phyloP scores from a whole-genome alignment of 1,139 yeast species.

The Scheffersomyces segobiensis region DNA sequence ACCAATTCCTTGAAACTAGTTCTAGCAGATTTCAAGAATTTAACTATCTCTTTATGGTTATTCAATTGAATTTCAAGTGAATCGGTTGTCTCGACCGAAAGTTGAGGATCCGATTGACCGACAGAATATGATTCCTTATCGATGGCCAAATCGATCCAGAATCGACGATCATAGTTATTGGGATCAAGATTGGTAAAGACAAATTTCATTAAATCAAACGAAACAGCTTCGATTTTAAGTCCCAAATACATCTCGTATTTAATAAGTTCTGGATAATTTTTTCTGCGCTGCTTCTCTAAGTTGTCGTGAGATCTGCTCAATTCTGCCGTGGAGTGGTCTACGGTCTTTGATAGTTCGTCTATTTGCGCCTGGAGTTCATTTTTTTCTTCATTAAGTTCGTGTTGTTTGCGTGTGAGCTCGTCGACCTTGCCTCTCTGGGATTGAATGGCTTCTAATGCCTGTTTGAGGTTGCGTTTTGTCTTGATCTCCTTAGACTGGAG shows the following conservation, averaged over 20 bases:
- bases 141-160: constrained; percentile 38
- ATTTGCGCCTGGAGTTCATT: constrained; percentile 27
- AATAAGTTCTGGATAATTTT: constrained; percentile 40
- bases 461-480: constrained; percentile 20
- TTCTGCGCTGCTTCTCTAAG: constrained; percentile 26
- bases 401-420: constrained; percentile 25
- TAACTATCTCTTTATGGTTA: constrained; percentile 34
- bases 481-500: constrained; percentile 21
- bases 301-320: constrained; percentile 18
- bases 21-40: constrained; percentile 39
- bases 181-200: constrained; percentile 46
- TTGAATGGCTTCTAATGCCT: constrained; percentile 16
- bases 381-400: constrained; percentile 21
- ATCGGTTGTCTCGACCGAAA: constrained; percentile 22
- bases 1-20: background rate
- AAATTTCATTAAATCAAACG: constrained; percentile 37
- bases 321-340: constrained; percentile 19
- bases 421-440: constrained; percentile 21
- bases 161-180: constrained; percentile 36
- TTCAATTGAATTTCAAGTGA: constrained; percentile 33
- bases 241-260: constrained; percentile 50
- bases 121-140: constrained; percentile 34
- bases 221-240: constrained; percentile 40
- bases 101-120: constrained; percentile 30
- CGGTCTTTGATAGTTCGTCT: constrained; percentile 21